Base-by-base conservation (phyloP, 805 yeast genomes). In the Priceomyces castillae region DNA sequence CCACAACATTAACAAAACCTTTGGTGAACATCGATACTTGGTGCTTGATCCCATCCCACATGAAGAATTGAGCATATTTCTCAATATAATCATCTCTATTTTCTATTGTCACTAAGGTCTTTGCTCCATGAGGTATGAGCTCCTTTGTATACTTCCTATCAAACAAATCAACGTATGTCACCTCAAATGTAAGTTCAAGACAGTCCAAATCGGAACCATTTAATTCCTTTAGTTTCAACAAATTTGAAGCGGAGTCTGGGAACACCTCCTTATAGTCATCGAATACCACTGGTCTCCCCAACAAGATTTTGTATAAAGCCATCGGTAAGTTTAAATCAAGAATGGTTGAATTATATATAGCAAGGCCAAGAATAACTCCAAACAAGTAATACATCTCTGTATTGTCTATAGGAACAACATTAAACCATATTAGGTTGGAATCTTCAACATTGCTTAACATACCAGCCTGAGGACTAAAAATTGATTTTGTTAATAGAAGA, bases 341-440 rank as follows among this genome's bases (percentile, higher is more conserved):
- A 39, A 90, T 89, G 0, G 90, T 84, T 0, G 97, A 86, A 62
- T 92, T 94, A 62, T 87, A 89, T 26, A 94, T 82, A 0, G 98
- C 97, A 52, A 94, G 71, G 0, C 97, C 98, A 33, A 94, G 64
- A 1, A 90, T 83, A 2, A 86, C 86, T 0, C 99, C 99, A 42
- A 90, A 83, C 30, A 89, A 67, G 55, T 79, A 83, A 63, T 83
- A 90, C 47, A 81, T 65, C 46, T 83, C 88, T 16, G 51, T 46
- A 40, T 64, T 58, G 12, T 71, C 69, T 7, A 71, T 51, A 2
- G 80, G 73, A 4, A 67, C 57, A 4, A 79, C 61, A 14, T 80
- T 68, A 62, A 92, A 90, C 96, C 97, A 94, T 40, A 84, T 74
- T 30, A 75, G 70, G 39, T 80, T 73, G 7, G 95, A 85, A 47